Evolutionary conservation across 75 land plant genomes (phyloP), one percentile per base, ranked within the genome.

Genomic region (Ceratopteris richardii): DNA sequence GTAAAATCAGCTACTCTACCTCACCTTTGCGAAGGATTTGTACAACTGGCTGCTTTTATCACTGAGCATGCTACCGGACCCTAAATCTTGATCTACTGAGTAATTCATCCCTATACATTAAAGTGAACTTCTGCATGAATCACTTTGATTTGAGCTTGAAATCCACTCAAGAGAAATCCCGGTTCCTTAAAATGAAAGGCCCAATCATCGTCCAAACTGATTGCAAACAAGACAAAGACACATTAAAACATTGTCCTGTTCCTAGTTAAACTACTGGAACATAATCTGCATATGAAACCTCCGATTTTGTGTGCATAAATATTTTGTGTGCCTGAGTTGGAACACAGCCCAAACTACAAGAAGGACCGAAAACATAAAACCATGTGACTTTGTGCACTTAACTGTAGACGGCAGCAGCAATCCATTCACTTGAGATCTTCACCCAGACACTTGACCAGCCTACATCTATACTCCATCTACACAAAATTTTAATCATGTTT

Each of bases 361-460:
- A 7, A 28, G n/a, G 56, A 30, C 27, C 2, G 22, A 54, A 2
- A 22, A 10, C 22, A 54, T 17, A 30, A 5, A 21, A 51, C 10
- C 18, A 51, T 23, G 18, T 18, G 23, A 54, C n/a, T 28, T 3
- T 9, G 7, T 5, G 23, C 5, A 26, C 57, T 69, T 60, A 57
- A 91, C 97, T 63, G 66, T 88, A 91, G 25, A 91, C 58, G 16
- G 67, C 60, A 22, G 84, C 97, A 58, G 97, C 97, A 43, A 91
- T 71, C 94, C 97, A 91, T 65, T 91, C 86, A 41, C 84, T 88
- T 30, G 85, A 54, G 57, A 88, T 80, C 62, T 84, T 91, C 56
- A 91, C 86, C 97, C 94, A 91, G 1, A 82, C 82, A 64, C 94
- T 91, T 18, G 94, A 74, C 94, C 94, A 91, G 3, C 97, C 97